Conservation (phyloP, 2,329 filamentous ascomycete species). For the Chlorencoelia australis region DNA sequence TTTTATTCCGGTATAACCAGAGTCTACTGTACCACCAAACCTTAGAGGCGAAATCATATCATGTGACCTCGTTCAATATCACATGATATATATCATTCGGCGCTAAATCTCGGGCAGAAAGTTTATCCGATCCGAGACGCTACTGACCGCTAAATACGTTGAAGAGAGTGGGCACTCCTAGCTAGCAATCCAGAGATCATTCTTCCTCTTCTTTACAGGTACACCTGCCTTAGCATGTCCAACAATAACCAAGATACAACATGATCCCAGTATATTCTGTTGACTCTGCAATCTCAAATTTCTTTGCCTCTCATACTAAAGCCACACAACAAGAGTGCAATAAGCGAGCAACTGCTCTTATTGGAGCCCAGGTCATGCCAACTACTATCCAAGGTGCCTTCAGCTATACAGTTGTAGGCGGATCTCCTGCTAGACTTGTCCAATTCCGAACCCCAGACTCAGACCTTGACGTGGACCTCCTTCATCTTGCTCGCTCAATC, state of each 20-base stretch:
- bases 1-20: background rate
- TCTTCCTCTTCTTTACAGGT: background rate
- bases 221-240: background rate
- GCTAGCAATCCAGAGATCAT: background rate
- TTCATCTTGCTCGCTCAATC: background rate
- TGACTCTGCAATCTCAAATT: background rate
- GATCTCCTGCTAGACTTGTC: background rate
- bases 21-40: background rate
- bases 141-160: background rate
- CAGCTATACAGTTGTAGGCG: background rate
- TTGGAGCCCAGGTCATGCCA: background rate
- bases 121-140: background rate
- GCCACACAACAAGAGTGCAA: background rate
- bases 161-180: background rate
- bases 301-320: background rate
- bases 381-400: conserved; percentile 2
- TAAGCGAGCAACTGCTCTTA: background rate
- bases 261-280: background rate
- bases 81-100: background rate
- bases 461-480: background rate
- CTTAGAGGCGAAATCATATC: background rate
- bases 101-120: background rate
- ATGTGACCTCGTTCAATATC: background rate
- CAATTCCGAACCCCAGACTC: background rate
- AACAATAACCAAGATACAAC: background rate